Evolutionary conservation across 2,329 filamentous ascomycete species (phyloP).

Genomic region (Scortechinia acanthostroma): DNA sequence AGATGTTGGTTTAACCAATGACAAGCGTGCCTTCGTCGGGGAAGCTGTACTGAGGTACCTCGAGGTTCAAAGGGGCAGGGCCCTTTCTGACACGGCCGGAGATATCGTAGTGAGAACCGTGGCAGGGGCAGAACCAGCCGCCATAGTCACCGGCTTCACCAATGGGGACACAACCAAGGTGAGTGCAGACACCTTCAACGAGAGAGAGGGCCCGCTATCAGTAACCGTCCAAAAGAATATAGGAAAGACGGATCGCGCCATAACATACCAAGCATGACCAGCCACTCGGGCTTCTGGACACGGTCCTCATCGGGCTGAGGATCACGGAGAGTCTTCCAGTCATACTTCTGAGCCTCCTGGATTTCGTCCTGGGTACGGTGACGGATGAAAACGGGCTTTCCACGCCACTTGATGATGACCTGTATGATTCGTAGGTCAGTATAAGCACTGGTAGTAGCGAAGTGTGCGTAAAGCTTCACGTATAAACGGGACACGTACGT

Average conservation of each 20-base stretch:
- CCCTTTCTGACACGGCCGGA: constrained; percentile 97
- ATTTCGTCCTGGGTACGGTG: constrained; percentile 93
- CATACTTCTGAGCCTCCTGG: constrained; percentile 83
- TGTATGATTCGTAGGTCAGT: constrained; percentile 22
- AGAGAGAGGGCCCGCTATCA: constrained; percentile 3
- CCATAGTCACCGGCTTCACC: constrained; percentile 96
- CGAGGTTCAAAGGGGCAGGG: constrained; percentile 92
- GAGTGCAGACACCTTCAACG: constrained; percentile 97
- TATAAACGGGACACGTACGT: constrained; percentile 34
- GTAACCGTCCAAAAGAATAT: constrained; percentile 11
- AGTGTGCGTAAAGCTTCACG: too few relatives aligned
- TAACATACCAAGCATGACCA: constrained; percentile 85
- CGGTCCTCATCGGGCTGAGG: constrained; percentile 85
- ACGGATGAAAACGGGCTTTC: constrained; percentile 99
- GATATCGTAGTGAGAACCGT: constrained; percentile 99
- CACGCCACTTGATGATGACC: constrained; percentile 99
- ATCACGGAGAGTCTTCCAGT: constrained; percentile 78
- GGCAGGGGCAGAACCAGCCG: constrained; percentile 99
- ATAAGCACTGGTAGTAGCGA: neutral
- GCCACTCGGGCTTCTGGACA: constrained; percentile 97
- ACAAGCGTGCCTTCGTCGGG: constrained; percentile 79
- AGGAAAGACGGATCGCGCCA: too few relatives aligned
- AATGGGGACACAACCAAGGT: constrained; percentile 97
- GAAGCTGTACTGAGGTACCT: constrained; percentile 89
- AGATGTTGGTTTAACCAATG: constrained; percentile 69